Percentiles rank a stretch among this genome's conserved stretches.
These are phyloP conservation scores for Cryphonectria radicalis DNA, from an alignment of 2,329 filamentous ascomycete genomes.

Conservation along the genomic window DNA sequence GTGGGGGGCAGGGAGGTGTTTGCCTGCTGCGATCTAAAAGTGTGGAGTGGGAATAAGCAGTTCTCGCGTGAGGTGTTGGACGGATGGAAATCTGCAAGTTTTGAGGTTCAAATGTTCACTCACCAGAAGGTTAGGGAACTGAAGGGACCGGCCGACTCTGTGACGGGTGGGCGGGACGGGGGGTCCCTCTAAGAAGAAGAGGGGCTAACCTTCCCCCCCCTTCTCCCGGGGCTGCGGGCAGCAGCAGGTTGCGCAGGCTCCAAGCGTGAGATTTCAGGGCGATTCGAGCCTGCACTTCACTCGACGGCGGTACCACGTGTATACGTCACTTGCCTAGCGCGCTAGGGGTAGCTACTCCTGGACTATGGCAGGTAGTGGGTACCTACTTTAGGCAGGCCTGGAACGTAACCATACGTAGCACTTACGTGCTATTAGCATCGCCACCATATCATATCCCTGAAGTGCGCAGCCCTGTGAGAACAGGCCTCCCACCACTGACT, in stretches of 20 bases:
- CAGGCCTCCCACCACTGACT: neutral
- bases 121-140: neutral
- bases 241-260: constrained; percentile 1
- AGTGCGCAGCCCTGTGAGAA: neutral
- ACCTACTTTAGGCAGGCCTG: neutral
- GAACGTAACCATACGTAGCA: neutral
- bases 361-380: neutral
- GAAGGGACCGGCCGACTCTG: neutral
- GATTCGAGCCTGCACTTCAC: neutral
- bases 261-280: neutral
- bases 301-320: neutral
- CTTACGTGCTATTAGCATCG: neutral
- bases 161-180: neutral
- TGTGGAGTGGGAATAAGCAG: neutral
- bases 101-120: neutral
- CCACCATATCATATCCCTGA: neutral
- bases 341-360: neutral
- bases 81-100: neutral
- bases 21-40: neutral
- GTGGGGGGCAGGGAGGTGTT: neutral
- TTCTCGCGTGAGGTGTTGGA: neutral
- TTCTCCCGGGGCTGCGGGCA: neutral
- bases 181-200: neutral
- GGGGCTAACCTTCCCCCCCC: neutral
- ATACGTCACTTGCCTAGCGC: neutral